These are phyloP conservation scores for Corylus heterophylla DNA, from an alignment of 306 rosid species.

Conservation along the genomic window DNA sequence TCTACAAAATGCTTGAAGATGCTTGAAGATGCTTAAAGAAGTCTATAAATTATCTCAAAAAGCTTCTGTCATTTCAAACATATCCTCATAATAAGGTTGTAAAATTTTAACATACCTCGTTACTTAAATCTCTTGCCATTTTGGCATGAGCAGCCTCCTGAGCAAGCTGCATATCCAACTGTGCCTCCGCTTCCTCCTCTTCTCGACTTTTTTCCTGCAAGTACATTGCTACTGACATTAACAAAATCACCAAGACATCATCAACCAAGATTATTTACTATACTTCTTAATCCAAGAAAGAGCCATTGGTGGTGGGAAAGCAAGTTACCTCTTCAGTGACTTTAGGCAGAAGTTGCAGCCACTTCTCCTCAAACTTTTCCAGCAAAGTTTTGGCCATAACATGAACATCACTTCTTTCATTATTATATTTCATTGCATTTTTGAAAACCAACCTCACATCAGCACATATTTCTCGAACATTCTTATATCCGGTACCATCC, in stretches of 20 bases:
- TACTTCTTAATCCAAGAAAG: background rate
- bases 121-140: conserved; percentile 74
- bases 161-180: conserved; percentile 68
- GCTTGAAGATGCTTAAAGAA: conserved; percentile 20
- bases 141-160: conserved; percentile 83
- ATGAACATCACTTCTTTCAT: conserved; percentile 82
- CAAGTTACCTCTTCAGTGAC: conserved; percentile 78
- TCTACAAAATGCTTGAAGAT: conserved; percentile 11
- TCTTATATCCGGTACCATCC: conserved; percentile 85
- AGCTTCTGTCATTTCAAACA: conserved; percentile 2
- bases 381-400: conserved; percentile 89
- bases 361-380: conserved; percentile 87
- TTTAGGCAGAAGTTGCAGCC: conserved; percentile 85
- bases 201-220: conserved; percentile 79
- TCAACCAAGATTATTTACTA: background rate
- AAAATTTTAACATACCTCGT: conserved; percentile 55
- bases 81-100: conserved; percentile 11
- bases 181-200: conserved; percentile 81
- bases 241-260: conserved; percentile 14
- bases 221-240: conserved; percentile 24
- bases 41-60: background rate
- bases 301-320: conserved; percentile 8
- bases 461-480: conserved; percentile 70
- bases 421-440: conserved; percentile 89
- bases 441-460: conserved; percentile 86